Conservation (phyloP, 2,329 filamentous ascomycete species). For the Acrodontium crateriforme region DNA sequence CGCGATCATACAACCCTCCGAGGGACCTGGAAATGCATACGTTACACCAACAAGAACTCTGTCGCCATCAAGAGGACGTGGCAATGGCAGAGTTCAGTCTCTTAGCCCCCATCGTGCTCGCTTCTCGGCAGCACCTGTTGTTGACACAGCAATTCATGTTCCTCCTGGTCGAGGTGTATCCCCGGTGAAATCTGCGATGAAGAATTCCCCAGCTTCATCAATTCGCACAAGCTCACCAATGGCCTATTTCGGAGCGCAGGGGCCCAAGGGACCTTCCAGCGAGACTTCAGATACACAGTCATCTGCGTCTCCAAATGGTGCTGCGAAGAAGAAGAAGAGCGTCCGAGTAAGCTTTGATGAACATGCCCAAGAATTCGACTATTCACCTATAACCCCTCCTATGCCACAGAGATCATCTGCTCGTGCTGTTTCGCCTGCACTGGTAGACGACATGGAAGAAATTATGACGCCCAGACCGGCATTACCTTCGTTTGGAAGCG, state of each 20-base stretch:
- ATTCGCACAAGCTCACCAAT: constrained; percentile 29
- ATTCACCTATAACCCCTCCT: constrained; percentile 29
- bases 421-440: constrained; percentile 12
- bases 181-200: constrained; percentile 64
- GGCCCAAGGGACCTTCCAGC: constrained; percentile 30
- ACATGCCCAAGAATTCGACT: constrained; percentile 23
- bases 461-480: constrained; percentile 62
- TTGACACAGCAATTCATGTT: constrained; percentile 47
- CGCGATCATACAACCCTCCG: constrained; percentile 9
- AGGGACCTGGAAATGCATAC: constrained; percentile 14
- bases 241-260: constrained; percentile 37
- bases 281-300: constrained; percentile 45
- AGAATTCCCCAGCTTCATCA: constrained; percentile 45
- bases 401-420: constrained; percentile 25
- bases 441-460: constrained; percentile 46
- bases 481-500: constrained; percentile 61
- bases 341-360: constrained; percentile 71
- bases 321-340: constrained; percentile 45
- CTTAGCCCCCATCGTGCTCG: constrained; percentile 55
- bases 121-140: constrained; percentile 47
- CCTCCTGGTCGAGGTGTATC: constrained; percentile 59
- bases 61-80: constrained; percentile 7
- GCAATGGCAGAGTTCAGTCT: constrained; percentile 15
- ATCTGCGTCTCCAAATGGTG: constrained; percentile 20
- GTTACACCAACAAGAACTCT: constrained; percentile 10